Conservation (phyloP, 192 early-diverging fungal genomes). For the Dissophora globulifera region DNA sequence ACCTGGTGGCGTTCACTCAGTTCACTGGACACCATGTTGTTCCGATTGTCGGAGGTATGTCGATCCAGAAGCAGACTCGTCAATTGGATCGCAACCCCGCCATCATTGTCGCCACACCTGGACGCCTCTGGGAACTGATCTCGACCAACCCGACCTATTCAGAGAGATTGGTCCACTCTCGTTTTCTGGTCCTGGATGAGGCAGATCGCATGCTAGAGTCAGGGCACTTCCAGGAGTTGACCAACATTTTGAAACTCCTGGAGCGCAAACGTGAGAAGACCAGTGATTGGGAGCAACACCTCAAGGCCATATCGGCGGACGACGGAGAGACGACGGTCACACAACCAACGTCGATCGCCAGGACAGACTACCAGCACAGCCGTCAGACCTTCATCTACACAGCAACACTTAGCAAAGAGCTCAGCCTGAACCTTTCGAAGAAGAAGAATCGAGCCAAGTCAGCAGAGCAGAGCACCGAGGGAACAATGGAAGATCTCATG, state of each 20-base stretch:
- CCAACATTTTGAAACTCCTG: constrained; percentile 66
- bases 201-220: constrained; percentile 87
- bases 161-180: constrained; percentile 64
- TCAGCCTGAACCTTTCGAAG: constrained; percentile 60
- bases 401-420: constrained; percentile 78
- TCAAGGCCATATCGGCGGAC: too few relatives aligned
- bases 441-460: constrained; percentile 53
- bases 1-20: constrained; percentile 65
- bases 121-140: constrained; percentile 73
- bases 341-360: constrained; percentile 14
- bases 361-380: constrained; percentile 18
- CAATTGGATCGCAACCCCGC: constrained; percentile 72
- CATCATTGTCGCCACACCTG: constrained; percentile 85
- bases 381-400: constrained; percentile 95
- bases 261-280: constrained; percentile 57
- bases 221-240: constrained; percentile 81
- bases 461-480: constrained; percentile 17
- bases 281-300: constrained; percentile 46
- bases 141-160: constrained; percentile 66
- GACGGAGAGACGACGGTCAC: background rate
- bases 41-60: constrained; percentile 94
- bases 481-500: constrained; percentile 74
- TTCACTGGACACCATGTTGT: constrained; percentile 68
- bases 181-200: constrained; percentile 84
- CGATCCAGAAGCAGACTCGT: constrained; percentile 89